Evolutionary conservation across 306 rosid genomes (phyloP).

Genomic region (Lathyrus tuberosus): DNA sequence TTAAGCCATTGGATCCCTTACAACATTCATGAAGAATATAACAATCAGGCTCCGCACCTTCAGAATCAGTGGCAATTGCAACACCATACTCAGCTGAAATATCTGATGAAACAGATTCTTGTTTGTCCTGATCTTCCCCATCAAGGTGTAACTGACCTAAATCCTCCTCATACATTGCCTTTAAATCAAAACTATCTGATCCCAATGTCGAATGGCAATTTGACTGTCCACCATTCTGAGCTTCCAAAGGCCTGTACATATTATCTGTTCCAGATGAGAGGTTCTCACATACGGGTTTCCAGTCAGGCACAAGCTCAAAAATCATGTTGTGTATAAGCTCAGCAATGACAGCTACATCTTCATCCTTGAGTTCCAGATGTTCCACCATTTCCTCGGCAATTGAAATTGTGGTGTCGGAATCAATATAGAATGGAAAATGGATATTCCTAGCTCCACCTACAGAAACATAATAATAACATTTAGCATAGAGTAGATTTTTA

Average conservation of each 20-base stretch:
- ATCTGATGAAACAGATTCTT: constrained; percentile 54
- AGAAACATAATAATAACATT: constrained; percentile 33
- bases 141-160: constrained; percentile 37
- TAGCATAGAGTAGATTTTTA: constrained; percentile 10
- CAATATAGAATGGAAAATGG: constrained; percentile 74
- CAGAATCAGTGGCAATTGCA: constrained; percentile 38
- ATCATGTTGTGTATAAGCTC: constrained; percentile 68
- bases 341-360: constrained; percentile 63
- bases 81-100: constrained; percentile 53
- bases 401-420: constrained; percentile 73
- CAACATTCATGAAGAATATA: constrained; percentile 47
- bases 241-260: constrained; percentile 35
- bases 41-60: constrained; percentile 38
- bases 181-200: constrained; percentile 30
- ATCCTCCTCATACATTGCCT: constrained; percentile 37
- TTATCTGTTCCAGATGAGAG: constrained; percentile 43
- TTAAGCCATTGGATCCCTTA: constrained; percentile 37
- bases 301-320: constrained; percentile 56
- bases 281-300: constrained; percentile 52
- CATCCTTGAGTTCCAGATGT: constrained; percentile 63
- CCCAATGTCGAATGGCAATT: constrained; percentile 43
- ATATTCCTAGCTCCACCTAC: constrained; percentile 77
- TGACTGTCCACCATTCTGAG: constrained; percentile 36
- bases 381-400: constrained; percentile 95
- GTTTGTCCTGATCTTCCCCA: constrained; percentile 57